Evolutionary conservation across 1,284 basidiomycete genomes (phyloP).

Genomic region (Flammula alnicola): DNA sequence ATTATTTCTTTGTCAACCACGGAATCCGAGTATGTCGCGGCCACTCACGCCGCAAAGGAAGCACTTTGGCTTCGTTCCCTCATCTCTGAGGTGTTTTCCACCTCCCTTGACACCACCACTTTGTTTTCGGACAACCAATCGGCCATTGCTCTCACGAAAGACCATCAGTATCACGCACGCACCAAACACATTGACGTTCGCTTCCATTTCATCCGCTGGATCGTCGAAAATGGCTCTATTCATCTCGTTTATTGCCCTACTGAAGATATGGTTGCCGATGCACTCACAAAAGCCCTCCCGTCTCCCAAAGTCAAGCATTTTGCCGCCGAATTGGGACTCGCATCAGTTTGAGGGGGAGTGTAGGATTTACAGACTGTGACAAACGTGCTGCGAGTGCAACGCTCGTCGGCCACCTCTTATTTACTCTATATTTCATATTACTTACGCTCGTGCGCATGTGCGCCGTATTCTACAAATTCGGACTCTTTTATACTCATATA

Average conservation of each 20-base stretch:
- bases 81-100: constrained; percentile 28
- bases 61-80: constrained; percentile 33
- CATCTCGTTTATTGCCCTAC: constrained; percentile 32
- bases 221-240: constrained; percentile 30
- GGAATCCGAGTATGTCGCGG: constrained; percentile 32
- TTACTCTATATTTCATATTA: no score
- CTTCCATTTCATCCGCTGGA: constrained; percentile 41
- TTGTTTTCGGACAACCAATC: constrained; percentile 39
- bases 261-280: no score
- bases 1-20: constrained; percentile 31
- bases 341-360: constrained; percentile 32
- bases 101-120: constrained; percentile 19
- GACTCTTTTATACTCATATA: no score
- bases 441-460: no score
- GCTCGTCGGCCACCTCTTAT: no score
- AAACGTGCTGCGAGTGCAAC: no score
- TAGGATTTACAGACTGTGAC: no score
- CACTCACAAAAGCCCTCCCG: no score
- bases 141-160: constrained; percentile 37
- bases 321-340: constrained; percentile 26
- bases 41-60: no score
- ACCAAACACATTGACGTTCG: constrained; percentile 49
- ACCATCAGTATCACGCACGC: constrained; percentile 39
- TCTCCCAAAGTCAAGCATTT: no score
- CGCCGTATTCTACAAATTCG: no score